Base-by-base conservation (phyloP, 1,284 basidiomycete species). In the Phellopilus nigrolimitatus region DNA sequence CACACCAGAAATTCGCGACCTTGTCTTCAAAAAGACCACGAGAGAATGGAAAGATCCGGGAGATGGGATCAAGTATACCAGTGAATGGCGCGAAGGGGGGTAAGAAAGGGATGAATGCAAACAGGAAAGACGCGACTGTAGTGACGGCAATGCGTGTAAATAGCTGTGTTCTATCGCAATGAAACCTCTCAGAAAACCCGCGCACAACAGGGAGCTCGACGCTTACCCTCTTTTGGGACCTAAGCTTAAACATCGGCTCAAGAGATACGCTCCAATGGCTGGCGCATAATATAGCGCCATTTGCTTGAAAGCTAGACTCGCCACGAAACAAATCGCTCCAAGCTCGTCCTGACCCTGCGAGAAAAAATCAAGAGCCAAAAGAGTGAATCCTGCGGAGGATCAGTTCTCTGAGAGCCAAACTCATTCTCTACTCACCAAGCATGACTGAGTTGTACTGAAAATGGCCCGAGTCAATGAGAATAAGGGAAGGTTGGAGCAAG, bases 201-300 rank as follows among this genome's bases (percentile, higher is more conserved):
- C 51, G 10, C 19, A 34, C n/a, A 15, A 13, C 39, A 4, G 47
- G 12, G 27, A 42, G 45, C 25, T 10, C 31, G 12, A 33, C 8
- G 31, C 82, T 53, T 65, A 91, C 90, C 91, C 93, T 47, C 76
- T 66, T 21, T 62, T 63, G 42, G 71, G 71, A 37, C 84, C 90
- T 25, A 90, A 72, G 63, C 78, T 86, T 10, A 89, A 60, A 64
- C 86, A 95, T 70, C 87, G 95, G 34, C 83, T 89, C 12, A 94
- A 69, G 1, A 94, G 70, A 66, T 92, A 95, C 0, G 84, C 79
- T 34, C 91, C 88, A 17, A 95, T 78, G 1, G 88, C 92, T 5
- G 95, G 95, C 0, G 91, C 88, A 65, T 92, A 97, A 66, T 95
- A 97, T 9, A 97, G 71, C 3, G 90, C 86, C 92, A 97, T 97